Evolutionary conservation across 169 alveolate species (phyloP), one percentile per base, ranked within the genome.

Genomic region (Amoebophrya sp.): DNA sequence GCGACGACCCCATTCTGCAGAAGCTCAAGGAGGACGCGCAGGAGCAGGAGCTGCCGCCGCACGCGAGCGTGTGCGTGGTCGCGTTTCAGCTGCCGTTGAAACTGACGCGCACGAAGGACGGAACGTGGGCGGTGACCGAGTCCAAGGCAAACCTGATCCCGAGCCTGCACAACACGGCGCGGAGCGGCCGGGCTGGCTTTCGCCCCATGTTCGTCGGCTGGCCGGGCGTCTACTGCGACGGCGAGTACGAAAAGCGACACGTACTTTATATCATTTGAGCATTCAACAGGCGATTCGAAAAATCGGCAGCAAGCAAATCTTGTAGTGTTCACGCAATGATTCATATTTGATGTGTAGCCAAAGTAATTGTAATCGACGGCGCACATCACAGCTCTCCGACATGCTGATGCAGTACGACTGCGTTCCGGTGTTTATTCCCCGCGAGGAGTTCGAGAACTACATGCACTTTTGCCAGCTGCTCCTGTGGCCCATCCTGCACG

Each of bases 401-500:
- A 26, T 91, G 39, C 88, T 91, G 78, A 40, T 39, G 2, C 58
- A 70, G 45, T 69, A 48, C 90, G 90, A 45, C 69, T 91, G 93
- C 90, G 0, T 34, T 20, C 93, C 93, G n/a, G 88, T 91, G 31
- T 91, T 88, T 41, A 42, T 50, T 13, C 89, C 90, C 31, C 45
- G 89, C 41, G 45, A 42, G 40, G 91, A 91, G 40, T 41, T 88
- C 87, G 70, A 41, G 15, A 39, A 41, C 48, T 88, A 88, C 34
- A 89, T 91, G 34, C 4, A 26, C 40, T 91, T 91, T 88, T 91
- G 93, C 69, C 87, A 91, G 42, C 39, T 16, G 15, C 4, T 91
- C 78, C 70, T 91, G 88, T 78, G 93, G 89, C 93, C 93, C 42
- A 91, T 91, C 43, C 67, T 91, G 88, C 93, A 91, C 90, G 89